Base-by-base conservation (phyloP, 2,329 filamentous ascomycete species). In the Magnaporthiopsis incrustans region DNA sequence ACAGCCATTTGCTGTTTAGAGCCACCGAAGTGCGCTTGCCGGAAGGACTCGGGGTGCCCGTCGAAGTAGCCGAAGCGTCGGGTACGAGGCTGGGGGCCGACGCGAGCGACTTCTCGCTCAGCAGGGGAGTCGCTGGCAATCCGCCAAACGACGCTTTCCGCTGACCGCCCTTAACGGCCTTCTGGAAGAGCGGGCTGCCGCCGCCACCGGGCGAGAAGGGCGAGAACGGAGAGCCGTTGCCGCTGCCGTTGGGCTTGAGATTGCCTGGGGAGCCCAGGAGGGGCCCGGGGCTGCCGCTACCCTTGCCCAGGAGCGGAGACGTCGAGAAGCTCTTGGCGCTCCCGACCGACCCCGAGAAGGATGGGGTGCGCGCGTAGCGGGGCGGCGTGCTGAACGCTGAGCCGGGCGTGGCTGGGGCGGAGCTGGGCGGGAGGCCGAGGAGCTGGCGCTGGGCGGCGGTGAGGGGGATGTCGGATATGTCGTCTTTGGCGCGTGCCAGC, bases 1-100 rank as follows among this genome's bases (percentile, higher is more conserved):
- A 98, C 66, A 97, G 76, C 94, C 94, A 98, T 78, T 95, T 96
- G 78, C 87, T 97, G 76, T 94, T 97, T 72, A 97, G 73, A 0
- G 87, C 87, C 63, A 96, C 86, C 68, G 86, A 92, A 57, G 88
- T 87, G 64, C 86, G 84, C 77, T 89, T 92, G 53, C 83, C 82
- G 7, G 80, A 77, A 0, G 91, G 90, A 67, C 87, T 93, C 1
- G 90, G 90, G 25, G 89, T 88, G 18, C 83, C 81, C 1, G 89
- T 33, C 56, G 77, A 76, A 7, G 78, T 75, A 33, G 75, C 80
- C 71, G 77, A 83, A 58, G 76, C 78, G 62, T 77, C 82, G 27
- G 44, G 60, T 4, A 27, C 56, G 7, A 62, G 60, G 26, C 33
- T 22, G 14, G 44, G 27, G 5, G 27, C 22, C 1, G 60, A 33